Evolutionary conservation across 768 basidiomycete genomes (phyloP).

Genomic region (Calocybe gangraenosa): DNA sequence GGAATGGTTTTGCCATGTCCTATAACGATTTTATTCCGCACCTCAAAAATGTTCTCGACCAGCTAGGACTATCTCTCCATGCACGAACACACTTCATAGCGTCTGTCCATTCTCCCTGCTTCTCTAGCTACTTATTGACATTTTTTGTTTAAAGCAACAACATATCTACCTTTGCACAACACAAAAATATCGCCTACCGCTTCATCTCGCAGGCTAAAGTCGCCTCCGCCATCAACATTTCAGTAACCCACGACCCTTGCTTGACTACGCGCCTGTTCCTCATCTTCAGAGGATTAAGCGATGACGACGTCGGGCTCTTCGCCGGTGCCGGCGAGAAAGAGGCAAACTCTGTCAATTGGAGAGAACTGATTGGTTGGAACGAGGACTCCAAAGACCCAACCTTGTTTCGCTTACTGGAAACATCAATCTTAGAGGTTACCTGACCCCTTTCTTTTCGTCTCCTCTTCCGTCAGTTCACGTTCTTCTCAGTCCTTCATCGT

Average conservation of each 20-base stretch:
- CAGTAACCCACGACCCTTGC: conserved; percentile 76
- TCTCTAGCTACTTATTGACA: conserved; percentile 1
- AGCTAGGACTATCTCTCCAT: conserved; percentile 78
- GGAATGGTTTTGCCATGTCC: conserved; percentile 84
- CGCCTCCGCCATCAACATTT: conserved; percentile 83
- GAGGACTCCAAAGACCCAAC: conserved; percentile 74
- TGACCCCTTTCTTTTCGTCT: conserved; percentile 2
- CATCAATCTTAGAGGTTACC: conserved; percentile 69
- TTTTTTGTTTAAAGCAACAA: conserved; percentile 52
- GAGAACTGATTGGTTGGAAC: conserved; percentile 75
- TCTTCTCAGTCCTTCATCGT: neutral
- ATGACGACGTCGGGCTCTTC: conserved; percentile 75
- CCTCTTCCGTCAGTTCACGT: neutral
- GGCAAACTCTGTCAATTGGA: conserved; percentile 77
- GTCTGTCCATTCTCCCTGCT: conserved; percentile 33
- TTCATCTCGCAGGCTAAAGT: conserved; percentile 77
- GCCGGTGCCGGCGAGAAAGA: conserved; percentile 83
- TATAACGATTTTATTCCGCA: conserved; percentile 79
- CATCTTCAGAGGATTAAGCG: conserved; percentile 78
- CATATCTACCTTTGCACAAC: conserved; percentile 64
- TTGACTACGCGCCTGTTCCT: conserved; percentile 83
- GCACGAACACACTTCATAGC: conserved; percentile 81
- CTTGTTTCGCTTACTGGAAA: conserved; percentile 77
- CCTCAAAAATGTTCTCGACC: conserved; percentile 76
- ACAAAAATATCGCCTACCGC: conserved; percentile 89